Percentiles rank a stretch among this genome's conserved stretches.
Evolutionary conservation across 768 basidiomycete species (phyloP).

Genomic region (Russula dissimulans): DNA sequence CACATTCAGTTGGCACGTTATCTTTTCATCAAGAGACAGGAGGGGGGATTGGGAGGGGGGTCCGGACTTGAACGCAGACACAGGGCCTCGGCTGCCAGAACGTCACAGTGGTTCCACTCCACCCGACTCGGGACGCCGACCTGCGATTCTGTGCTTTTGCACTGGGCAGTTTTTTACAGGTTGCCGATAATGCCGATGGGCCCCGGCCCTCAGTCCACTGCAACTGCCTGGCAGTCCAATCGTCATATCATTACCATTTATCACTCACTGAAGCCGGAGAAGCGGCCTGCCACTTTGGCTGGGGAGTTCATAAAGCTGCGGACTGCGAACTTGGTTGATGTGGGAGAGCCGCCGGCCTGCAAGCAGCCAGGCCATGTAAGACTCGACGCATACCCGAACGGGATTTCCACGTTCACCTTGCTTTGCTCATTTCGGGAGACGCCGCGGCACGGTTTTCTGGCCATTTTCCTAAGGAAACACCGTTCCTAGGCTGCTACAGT

Average conservation of each 20-base stretch:
- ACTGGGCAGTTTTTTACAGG: not conserved
- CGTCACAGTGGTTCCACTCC: too few relatives aligned
- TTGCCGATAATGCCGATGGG: not conserved
- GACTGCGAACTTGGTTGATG: not conserved
- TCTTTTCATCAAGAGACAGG: too few relatives aligned
- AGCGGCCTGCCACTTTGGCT: not conserved
- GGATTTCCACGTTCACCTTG: not conserved
- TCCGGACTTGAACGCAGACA: too few relatives aligned
- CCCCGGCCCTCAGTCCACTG: not conserved
- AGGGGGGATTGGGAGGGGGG: too few relatives aligned
- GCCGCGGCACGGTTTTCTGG: not conserved
- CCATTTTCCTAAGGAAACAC: not conserved
- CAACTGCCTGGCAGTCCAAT: not conserved
- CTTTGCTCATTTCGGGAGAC: not conserved
- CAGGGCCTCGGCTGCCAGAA: not conserved
- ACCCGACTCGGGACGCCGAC: too few relatives aligned
- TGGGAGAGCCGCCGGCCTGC: not conserved
- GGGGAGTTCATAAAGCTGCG: not conserved
- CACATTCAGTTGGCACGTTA: too few relatives aligned
- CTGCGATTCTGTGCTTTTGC: too few relatives aligned
- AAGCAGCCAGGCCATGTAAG: not conserved
- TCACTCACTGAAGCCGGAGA: not conserved
- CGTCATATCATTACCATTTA: not conserved
- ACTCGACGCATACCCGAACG: constrained; percentile 2
- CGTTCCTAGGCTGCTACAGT: not conserved